Conservation (phyloP, 176 grass and related monocot genomes). For the Lolium multiflorum region DNA sequence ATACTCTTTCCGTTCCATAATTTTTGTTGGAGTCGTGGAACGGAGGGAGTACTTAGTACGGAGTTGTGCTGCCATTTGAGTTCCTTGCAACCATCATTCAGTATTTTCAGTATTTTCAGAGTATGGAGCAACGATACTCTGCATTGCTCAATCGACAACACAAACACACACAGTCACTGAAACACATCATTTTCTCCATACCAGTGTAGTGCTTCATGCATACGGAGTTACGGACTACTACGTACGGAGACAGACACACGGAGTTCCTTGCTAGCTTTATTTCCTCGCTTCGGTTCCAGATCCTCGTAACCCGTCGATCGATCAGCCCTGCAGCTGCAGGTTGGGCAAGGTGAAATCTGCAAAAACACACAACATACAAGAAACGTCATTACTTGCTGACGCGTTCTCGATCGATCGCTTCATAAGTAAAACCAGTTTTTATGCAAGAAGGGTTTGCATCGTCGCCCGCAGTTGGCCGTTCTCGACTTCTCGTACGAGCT, state of each 20-base stretch:
- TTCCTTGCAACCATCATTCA: neutral
- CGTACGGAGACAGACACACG: neutral
- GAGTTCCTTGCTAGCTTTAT: conserved; percentile 9
- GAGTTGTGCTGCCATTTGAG: neutral
- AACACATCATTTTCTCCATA: neutral
- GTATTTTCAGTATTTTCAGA: too few species aligned
- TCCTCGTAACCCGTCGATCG: neutral
- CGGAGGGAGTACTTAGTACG: neutral
- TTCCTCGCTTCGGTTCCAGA: conserved; percentile 6
- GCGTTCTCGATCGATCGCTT: neutral
- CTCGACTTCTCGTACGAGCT: neutral
- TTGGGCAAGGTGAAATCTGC: conserved; percentile 49
- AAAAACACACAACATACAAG: neutral
- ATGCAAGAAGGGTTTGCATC: neutral
- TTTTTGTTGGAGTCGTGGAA: too few species aligned
- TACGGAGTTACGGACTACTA: neutral
- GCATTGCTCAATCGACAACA: neutral
- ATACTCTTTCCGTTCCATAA: too few species aligned
- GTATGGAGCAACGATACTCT: neutral
- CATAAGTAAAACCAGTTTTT: neutral
- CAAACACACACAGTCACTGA: neutral
- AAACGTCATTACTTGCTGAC: neutral
- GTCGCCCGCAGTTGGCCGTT: neutral
- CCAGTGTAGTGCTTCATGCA: neutral
- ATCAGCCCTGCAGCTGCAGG: conserved; percentile 32